A percentile compares a stretch with the other conserved stretches of the same genome.
phyloP scores from a whole-genome alignment of 1,284 basidiomycete species.

The Rhodotorula sp. region DNA sequence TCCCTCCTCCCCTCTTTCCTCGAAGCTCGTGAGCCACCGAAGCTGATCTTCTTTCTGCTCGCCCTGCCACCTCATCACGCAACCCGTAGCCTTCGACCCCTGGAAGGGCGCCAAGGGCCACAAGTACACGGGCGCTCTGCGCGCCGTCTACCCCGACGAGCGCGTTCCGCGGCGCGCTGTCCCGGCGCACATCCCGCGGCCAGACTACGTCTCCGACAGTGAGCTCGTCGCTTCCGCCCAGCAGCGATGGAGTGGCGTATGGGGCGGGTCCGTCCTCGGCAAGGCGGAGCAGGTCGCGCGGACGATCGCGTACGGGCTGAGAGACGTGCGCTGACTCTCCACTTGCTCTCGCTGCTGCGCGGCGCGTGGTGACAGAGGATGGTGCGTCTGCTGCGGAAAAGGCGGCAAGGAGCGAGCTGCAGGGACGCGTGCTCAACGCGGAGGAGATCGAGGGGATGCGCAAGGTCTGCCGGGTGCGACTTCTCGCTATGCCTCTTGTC shows the following conservation, averaged over 20 bases:
- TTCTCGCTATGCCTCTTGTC: background rate
- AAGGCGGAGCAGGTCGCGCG: slow-evolving; percentile 33
- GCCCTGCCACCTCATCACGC: background rate
- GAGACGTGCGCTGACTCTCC: slow-evolving; percentile 1
- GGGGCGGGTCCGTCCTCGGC: slow-evolving; percentile 14
- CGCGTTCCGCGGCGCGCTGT: slow-evolving; percentile 68
- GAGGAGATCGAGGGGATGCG: slow-evolving; percentile 80
- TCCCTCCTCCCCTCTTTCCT: background rate
- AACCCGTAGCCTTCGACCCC: slow-evolving; percentile 21
- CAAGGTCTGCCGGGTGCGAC: slow-evolving; percentile 67
- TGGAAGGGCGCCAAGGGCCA: slow-evolving; percentile 16
- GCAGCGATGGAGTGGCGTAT: slow-evolving; percentile 7
- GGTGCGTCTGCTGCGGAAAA: background rate
- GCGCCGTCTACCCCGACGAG: slow-evolving; percentile 67
- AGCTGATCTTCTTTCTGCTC: no score
- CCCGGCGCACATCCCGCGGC: slow-evolving; percentile 70
- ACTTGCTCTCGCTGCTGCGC: background rate
- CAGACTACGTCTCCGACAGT: slow-evolving; percentile 78
- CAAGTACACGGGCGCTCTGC: slow-evolving; percentile 68
- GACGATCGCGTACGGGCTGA: slow-evolving; percentile 18
- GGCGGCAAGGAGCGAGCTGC: background rate
- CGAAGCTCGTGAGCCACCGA: no score
- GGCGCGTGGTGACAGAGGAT: background rate
- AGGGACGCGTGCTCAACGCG: slow-evolving; percentile 56
- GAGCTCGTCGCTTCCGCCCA: slow-evolving; percentile 30